Conservation (phyloP, 169 alveolate species). For the Cryptosporidium sp. region DNA sequence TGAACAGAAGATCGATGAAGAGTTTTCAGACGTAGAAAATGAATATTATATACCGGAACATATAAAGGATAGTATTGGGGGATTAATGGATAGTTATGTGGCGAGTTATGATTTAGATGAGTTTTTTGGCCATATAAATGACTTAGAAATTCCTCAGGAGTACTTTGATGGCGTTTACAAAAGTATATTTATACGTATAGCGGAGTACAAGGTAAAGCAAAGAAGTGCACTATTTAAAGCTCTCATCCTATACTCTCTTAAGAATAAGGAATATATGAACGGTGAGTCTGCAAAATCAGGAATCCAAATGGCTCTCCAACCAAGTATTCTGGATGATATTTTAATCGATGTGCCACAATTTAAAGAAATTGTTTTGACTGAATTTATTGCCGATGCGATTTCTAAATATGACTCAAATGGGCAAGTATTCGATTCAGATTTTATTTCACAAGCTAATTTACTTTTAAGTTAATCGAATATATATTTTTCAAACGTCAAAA, state of each 20-base stretch:
- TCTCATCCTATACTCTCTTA: constrained; percentile 38
- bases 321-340: constrained; percentile 31
- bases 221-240: constrained; percentile 66
- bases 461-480: constrained; percentile 30
- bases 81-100: constrained; percentile 71
- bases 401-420: constrained; percentile 43
- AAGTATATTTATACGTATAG: constrained; percentile 71
- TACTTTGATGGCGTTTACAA: constrained; percentile 51
- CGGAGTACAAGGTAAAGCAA: constrained; percentile 56
- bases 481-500: neutral
- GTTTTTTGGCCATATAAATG: constrained; percentile 48
- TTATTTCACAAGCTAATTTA: constrained; percentile 37
- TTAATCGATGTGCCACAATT: constrained; percentile 67
- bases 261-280: constrained; percentile 54
- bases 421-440: constrained; percentile 40
- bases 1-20: neutral
- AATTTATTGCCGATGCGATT: constrained; percentile 56
- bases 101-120: constrained; percentile 70
- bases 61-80: constrained; percentile 64
- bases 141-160: constrained; percentile 48
- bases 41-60: constrained; percentile 51
- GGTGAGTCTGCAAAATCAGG: constrained; percentile 72
- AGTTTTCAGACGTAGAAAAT: constrained; percentile 13
- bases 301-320: constrained; percentile 64
- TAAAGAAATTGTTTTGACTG: constrained; percentile 62